Evolutionary conservation across 495 filamentous ascomycete species (phyloP), one percentile per base, ranked within the genome.

Genomic region (Daldinia childiae): DNA sequence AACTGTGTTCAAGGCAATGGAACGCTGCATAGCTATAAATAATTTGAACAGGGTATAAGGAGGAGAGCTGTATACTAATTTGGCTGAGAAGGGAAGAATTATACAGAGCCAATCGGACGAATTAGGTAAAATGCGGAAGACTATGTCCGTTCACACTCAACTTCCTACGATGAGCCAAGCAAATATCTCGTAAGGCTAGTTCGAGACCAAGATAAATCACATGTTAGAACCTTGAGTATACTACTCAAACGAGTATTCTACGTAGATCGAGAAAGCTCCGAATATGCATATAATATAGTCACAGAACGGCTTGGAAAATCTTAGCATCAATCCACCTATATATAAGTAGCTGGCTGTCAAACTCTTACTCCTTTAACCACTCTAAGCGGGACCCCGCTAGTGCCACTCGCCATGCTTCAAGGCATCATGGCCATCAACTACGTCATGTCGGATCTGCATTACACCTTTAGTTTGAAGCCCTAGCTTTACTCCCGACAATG

Each of bases 121-220:
- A 74, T 62, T 62, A 72, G 72, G 72, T 36, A 74, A 68, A 65
- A 66, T 66, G 58, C 72, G 68, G 72, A 74, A 54, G 69, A 59
- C 26, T 14, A 61, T 41, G 29, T 66, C 72, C 72, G 68, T 58
- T 41, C 24, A 38, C 34, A 59, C 14, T 64, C 29, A 43, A 55
- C 57, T 52, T 60, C 36, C 14, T 19, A 38, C n/a, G 48, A 51
- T 19, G 58, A 58, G 58, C 29, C 27, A 34, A 36, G 54, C 8
- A 32, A 34, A 27, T 24, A 12, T 8, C 8, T n/a, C 12, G 50
- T 27, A 54, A 14, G 50, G 50, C 50, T 54, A 27, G 52, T 12
- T 26, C 45, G 3, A 50, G 17, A 51, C 43, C 19, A 58, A 24
- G 32, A 65, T 64, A 36, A 26, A 56, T 26, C 27, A 29, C 45